Base-by-base conservation (phyloP, 371 early-diverging fungal genomes). In the Zopfochytrium polystomum region DNA sequence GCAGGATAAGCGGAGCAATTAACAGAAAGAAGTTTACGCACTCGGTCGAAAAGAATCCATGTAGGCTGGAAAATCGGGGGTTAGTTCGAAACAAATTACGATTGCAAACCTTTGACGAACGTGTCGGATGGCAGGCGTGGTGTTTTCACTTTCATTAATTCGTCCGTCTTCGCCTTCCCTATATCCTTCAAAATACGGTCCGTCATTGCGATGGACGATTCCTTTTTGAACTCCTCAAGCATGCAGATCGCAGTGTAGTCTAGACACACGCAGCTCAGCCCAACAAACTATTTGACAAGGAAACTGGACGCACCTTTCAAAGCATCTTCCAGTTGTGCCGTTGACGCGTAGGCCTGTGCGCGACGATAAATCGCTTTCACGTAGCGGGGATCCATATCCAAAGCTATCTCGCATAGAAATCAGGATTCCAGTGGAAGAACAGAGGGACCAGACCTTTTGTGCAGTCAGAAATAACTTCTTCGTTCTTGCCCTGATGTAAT, bases 191-290 rank as follows among this genome's bases (percentile, higher is more conserved):
- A 75, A 59, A 93, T 79, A 45, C 95, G 88, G 64, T 97, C 98
- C 72, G 92, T 91, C 3, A 93, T 80, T 53, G 81, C 76, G 20
- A 91, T 83, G 23, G 91, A 87, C 48, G 78, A 63, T 38, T 88
- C 87, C 70, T 91, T 93, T 56, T 87, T 88, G 82, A 95, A 96
- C 48, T 89, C 90, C 58, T 95, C 95, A 25, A 96, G 78, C 65
- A 96, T 90, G 75, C 95, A 95, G 13, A 90, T 85, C 5, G 90
- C 88, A 13, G 94, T 94, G 62, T 85, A 94, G 72, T 96, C 95
- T 86, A 51, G 13, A 45, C 6, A 6, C 30, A 15, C 38, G 27
- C 44, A 26, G 5, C 23, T 1, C 11, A 45, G 34, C 44, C 45
- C 5, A 5, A n/a, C 52, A 31, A 25, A 7, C 23, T 7, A 31